A percentile compares a stretch with the other conserved stretches of the same genome.
Conservation (phyloP, 2,329 filamentous ascomycete species). For the Ascochyta rabiei region DNA sequence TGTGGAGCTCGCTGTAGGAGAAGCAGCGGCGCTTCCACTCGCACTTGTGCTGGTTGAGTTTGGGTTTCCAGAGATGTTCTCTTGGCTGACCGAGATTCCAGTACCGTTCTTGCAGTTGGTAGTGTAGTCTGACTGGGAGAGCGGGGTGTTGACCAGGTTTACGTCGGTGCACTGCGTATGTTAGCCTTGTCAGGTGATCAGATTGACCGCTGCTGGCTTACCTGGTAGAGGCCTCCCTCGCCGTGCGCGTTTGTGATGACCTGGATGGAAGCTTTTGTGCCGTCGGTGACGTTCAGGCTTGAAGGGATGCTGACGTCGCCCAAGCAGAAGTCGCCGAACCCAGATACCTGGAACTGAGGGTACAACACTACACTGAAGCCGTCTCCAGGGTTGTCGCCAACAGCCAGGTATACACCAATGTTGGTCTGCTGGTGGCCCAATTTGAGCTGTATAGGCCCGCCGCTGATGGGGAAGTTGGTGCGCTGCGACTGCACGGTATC, state of each 20-base stretch:
- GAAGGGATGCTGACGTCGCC: conserved; percentile 62
- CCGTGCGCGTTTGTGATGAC: conserved; percentile 68
- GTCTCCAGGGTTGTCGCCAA: conserved; percentile 59
- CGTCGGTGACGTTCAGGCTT: conserved; percentile 61
- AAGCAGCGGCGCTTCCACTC: conserved; percentile 25
- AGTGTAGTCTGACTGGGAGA: conserved; percentile 51
- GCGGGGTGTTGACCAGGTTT: conserved; percentile 63
- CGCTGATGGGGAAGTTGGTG: conserved; percentile 56
- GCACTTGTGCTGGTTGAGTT: conserved; percentile 51
- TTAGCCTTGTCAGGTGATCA: conserved; percentile 15
- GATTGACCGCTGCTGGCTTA: conserved; percentile 32
- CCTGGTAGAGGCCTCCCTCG: conserved; percentile 69
- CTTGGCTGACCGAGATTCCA: conserved; percentile 55
- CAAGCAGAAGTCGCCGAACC: conserved; percentile 71
- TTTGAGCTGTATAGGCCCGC: conserved; percentile 59
- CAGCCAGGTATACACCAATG: conserved; percentile 59
- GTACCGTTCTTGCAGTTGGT: conserved; percentile 65
- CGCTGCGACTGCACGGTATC: conserved; percentile 52
- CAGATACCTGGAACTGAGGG: conserved; percentile 63
- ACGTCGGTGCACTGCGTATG: conserved; percentile 71
- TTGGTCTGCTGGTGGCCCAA: conserved; percentile 60
- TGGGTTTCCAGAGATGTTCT: conserved; percentile 53
- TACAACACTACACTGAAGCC: conserved; percentile 74
- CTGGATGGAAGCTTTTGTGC: conserved; percentile 70
- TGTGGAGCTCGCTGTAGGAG: conserved; percentile 17